Evolutionary conservation across 257 asterid genomes (phyloP).

Genomic region (Fraxinus pennsylvanica): DNA sequence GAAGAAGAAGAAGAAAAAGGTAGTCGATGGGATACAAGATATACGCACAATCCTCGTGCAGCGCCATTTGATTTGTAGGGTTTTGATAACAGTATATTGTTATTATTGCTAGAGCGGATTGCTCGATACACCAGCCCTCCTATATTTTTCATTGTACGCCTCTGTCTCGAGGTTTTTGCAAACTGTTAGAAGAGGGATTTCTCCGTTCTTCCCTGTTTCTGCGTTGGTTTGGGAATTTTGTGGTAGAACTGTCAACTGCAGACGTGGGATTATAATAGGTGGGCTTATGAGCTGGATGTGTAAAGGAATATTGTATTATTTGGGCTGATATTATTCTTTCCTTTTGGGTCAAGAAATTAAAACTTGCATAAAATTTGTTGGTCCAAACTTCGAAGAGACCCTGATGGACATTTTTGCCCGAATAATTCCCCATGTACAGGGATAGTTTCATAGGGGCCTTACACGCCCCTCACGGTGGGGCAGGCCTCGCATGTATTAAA

Average conservation of each 20-base stretch:
- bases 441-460: too few relatives aligned
- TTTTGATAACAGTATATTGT: slow-evolving; percentile 40
- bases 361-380: too few relatives aligned
- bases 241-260: not conserved
- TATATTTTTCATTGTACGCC: slow-evolving; percentile 44
- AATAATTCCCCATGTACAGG: too few relatives aligned
- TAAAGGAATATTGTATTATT: too few relatives aligned
- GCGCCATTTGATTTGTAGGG: slow-evolving; percentile 26
- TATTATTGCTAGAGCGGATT: slow-evolving; percentile 32
- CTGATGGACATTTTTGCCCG: too few relatives aligned
- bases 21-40: slow-evolving; percentile 31
- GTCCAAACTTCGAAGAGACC: too few relatives aligned
- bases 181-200: not conserved
- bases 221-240: not conserved
- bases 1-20: slow-evolving; percentile 33
- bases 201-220: not conserved
- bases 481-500: too few relatives aligned
- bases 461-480: too few relatives aligned
- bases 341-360: too few relatives aligned
- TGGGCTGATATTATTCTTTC: too few relatives aligned
- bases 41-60: slow-evolving; percentile 22
- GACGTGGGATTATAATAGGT: not conserved
- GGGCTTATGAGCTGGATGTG: too few relatives aligned
- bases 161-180: not conserved
- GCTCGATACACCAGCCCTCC: slow-evolving; percentile 48